Conservation (phyloP, 2,329 filamentous ascomycete species). For the Westerdykella aurantiaca region DNA sequence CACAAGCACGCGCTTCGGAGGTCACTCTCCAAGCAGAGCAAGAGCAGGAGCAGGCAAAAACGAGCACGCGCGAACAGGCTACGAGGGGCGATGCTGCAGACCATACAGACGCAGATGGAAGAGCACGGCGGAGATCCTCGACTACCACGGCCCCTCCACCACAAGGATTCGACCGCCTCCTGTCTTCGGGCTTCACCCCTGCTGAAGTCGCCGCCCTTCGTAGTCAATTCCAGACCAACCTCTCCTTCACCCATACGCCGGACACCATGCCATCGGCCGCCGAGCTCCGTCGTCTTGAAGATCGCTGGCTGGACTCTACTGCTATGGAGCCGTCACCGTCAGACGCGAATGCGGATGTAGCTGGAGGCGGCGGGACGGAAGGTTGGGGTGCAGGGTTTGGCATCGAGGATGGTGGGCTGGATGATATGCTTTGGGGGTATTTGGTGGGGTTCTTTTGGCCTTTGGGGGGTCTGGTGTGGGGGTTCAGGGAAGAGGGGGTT, state of each 20-base stretch:
- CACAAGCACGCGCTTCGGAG: conserved; percentile 37
- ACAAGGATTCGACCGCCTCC: conserved; percentile 81
- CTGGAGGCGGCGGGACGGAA: conserved; percentile 30
- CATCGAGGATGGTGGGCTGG: conserved; percentile 59
- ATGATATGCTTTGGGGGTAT: conserved; percentile 83
- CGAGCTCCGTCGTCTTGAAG: conserved; percentile 72
- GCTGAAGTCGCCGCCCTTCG: conserved; percentile 80
- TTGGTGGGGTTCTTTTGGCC: conserved; percentile 95
- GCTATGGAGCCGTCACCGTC: conserved; percentile 41
- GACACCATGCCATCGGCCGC: conserved; percentile 81
- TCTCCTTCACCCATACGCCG: conserved; percentile 74
- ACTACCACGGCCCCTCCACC: conserved; percentile 51
- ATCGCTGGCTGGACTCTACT: conserved; percentile 75
- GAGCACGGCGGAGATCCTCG: conserved; percentile 17
- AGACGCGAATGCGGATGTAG: conserved; percentile 34
- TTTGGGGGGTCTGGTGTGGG: conserved; percentile 76
- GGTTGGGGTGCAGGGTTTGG: conserved; percentile 49
- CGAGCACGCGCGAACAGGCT: background rate
- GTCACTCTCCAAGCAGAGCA: conserved; percentile 30
- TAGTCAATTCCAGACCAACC: conserved; percentile 81
- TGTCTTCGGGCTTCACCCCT: conserved; percentile 72
- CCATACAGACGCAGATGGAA: conserved; percentile 6
- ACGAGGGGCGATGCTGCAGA: background rate
- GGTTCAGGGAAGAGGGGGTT: conserved; percentile 79
- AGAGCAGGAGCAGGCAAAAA: conserved; percentile 13